Evolutionary conservation across 2,329 filamentous ascomycete genomes (phyloP), one percentile per base, ranked within the genome.

Genomic region (Claviceps digitariae): DNA sequence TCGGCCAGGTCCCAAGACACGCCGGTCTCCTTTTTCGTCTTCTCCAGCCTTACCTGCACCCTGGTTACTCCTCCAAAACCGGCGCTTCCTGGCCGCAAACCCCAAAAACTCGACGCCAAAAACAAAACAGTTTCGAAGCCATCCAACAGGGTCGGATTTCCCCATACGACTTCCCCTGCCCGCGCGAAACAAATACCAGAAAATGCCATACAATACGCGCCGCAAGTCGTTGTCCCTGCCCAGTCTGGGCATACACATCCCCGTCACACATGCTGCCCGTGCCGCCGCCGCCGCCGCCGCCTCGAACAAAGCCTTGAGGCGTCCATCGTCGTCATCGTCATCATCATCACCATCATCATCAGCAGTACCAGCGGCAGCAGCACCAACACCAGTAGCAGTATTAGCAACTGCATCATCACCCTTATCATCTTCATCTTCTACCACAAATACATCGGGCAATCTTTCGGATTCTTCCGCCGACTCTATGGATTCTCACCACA

Each of bases 131-230:
- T 29, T 23, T 13, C 29, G 17, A 48, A 21, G 46, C 27, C 29
- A 5, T 21, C 29, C 46, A 48, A 12, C 45, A 20, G 29, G 46
- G 29, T 48, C 17, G n/a, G 17, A 34, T 7, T 48, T 8, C n/a
- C 20, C 31, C 17, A 36, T 25, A 25, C 47, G 54, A 25, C 9
- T 46, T 7, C 29, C 31, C 21, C 43, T 47, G 2, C 3, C 12
- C 6, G 27, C 47, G 23, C 47, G 38, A 47, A 23, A 40, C 31
- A 29, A 4, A 27, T 21, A 4, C 9, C 57, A 23, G 56, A 58
- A 61, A 57, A 95, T 95, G 89, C 86, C 86, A 66, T 96, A 96
- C 78, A 95, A 96, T 72, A 97, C 91, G 61, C 87, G 91, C 72
- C 85, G 90, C 71, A 97, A 97, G 76, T 95, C 90, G 66, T 76